Evolutionary conservation across 305 asterid species (phyloP), one percentile per base, ranked within the genome.

Genomic region (Fraxinus dipetala): DNA sequence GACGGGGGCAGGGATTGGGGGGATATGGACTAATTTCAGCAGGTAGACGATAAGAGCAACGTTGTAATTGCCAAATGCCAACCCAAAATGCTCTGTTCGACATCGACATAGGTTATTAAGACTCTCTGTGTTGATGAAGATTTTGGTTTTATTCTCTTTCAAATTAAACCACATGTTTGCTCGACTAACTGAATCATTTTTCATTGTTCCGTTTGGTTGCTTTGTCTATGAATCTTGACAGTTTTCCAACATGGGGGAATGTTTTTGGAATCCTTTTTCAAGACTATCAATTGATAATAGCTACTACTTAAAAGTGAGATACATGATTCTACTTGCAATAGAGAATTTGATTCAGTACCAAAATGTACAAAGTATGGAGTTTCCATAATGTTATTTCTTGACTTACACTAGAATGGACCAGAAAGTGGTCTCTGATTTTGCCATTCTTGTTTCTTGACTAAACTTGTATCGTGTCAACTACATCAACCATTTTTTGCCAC

Each of bases 41-140:
- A 69, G 84, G 85, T 80, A 20, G 79, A 22, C 69, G 2, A 20
- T 61, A 22, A 10, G 38, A 67, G 36, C 20, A 86, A 81, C 83
- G 77, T 80, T 85, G 88, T 82, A 85, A 83, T 82, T 79, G 78
- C 86, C 83, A 80, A 83, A 26, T 86, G 86, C 85, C 88, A 86
- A 74, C 85, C 82, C 82, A 74, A 61, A 28, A 36, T 61, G 31
- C 79, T 65, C 84, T 61, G 48, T 79, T 69, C 26, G 86, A 86
- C 79, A 86, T 78, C 80, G 89, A 75, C 85, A 78, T 86, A 75
- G 80, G 59, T 70, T 74, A 69, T 69, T 9, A 11, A 11, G 20
- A 26, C 38, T 69, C 75, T 28, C 1, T 30, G 9, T 67, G 22
- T 16, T 48, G 20, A 16, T 48, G 61, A 48, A 48, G 61, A 48